These are phyloP conservation scores for Exophiala sideris DNA, from an alignment of 2,329 filamentous ascomycete genomes.

Conservation along the genomic window DNA sequence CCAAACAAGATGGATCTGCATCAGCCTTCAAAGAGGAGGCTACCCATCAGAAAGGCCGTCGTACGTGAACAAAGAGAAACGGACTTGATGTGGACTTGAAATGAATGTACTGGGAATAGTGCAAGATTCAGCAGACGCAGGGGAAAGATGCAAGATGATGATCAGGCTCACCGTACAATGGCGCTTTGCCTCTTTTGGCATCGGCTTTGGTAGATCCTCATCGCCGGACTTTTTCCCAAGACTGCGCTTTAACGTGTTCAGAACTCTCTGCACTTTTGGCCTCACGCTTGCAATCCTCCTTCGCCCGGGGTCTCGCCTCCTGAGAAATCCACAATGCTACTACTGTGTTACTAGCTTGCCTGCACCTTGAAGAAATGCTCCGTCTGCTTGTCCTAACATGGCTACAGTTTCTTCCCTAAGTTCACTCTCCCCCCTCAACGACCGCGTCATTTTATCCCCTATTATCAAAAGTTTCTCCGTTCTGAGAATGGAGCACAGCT, in stretches of 20 bases:
- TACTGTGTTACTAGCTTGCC: neutral
- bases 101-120: neutral
- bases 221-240: no score
- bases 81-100: neutral
- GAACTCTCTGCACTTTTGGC: neutral
- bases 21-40: no score
- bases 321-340: no score
- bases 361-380: neutral
- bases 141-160: slow-evolving; percentile 2
- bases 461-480: neutral
- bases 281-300: neutral
- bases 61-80: neutral
- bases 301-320: neutral
- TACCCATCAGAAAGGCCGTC: neutral
- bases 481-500: neutral
- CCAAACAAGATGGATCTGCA: no score
- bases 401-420: neutral
- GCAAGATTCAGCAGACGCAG: neutral
- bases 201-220: neutral
- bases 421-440: neutral
- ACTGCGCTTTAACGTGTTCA: neutral
- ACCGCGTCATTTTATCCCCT: slow-evolving; percentile 3
- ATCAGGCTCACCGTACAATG: neutral
- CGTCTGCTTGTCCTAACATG: neutral
- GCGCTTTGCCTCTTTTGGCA: neutral